Evolutionary conservation across 768 basidiomycete species (phyloP), one percentile per base, ranked within the genome.

Genomic region (Rossbeevera mucosa): DNA sequence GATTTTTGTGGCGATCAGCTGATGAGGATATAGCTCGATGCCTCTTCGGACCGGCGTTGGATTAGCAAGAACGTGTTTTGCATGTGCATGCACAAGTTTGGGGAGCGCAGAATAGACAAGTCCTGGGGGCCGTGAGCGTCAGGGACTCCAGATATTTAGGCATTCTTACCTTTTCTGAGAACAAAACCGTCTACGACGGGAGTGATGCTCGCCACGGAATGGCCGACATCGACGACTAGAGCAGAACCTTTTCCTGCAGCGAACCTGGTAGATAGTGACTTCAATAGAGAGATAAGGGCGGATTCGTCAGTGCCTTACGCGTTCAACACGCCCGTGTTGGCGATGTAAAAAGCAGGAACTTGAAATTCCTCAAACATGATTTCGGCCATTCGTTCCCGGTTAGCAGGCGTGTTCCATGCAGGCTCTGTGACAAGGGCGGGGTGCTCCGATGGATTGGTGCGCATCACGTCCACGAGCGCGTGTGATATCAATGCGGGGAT

Each of bases 141-240:
- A 38, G 16, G 21, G 11, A 25, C 7, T 16, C 3, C 7, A 6
- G 2, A 29, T 41, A 25, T 12, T 2, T 47, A 25, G 43, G 36
- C 7, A 18, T 11, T 50, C 67, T 42, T 42, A 86, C 95, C 95
- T 81, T 95, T 96, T 62, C 94, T 80, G 41, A 99, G 81, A 40
- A 98, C 96, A 63, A 97, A 99, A 4, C 96, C 96, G 60, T 99
- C 96, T 4, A 94, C 92, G 18, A 99, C 88, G 5, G 96, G 96
- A 1, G 92, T 93, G 13, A 95, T 91, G 60, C 91, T 95, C 13
- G 88, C 88, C 67, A 86, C 83, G 12, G 88, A 80, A 57, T 92
- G 86, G 5, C 96, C 96, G 44, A 98, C 81, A 61, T 99, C 96
- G 38, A 99, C 83, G 2, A 99, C 91, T 44, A 98, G 77, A 2